Conservation (phyloP, 768 basidiomycete species). For the Gymnopilus dilepis region DNA sequence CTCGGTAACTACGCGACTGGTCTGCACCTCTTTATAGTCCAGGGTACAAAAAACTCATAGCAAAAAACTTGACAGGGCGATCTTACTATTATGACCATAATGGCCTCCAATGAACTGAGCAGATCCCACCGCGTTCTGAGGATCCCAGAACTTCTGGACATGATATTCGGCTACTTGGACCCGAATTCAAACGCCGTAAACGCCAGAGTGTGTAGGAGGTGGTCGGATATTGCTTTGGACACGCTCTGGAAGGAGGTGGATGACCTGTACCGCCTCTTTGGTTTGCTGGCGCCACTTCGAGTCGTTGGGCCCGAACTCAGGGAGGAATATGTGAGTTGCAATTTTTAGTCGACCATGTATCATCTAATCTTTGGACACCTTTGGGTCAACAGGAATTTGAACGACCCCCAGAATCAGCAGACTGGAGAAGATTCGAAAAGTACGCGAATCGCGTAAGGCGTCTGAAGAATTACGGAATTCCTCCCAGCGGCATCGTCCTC, state of each 20-base stretch:
- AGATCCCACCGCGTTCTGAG: constrained; percentile 45
- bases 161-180: constrained; percentile 57
- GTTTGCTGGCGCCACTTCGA: constrained; percentile 52
- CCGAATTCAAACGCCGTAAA: constrained; percentile 44
- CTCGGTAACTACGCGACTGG: no score
- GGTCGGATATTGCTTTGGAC: constrained; percentile 64
- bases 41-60: no score
- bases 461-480: constrained; percentile 31
- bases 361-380: no score
- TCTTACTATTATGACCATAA: not conserved
- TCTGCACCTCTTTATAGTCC: no score
- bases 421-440: constrained; percentile 61
- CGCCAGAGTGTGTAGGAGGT: constrained; percentile 60
- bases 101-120: not conserved
- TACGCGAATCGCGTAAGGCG: constrained; percentile 57
- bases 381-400: constrained; percentile 56
- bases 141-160: constrained; percentile 65
- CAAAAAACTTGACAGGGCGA: not conserved
- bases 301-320: constrained; percentile 5
- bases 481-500: constrained; percentile 7
- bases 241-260: constrained; percentile 61
- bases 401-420: constrained; percentile 45
- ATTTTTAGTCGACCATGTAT: no score
- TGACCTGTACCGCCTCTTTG: constrained; percentile 50
- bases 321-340: constrained; percentile 34